Percentiles rank a stretch among this genome's conserved stretches.
phyloP scores from a whole-genome alignment of 768 basidiomycete species.

The Dentipellis fragilis region DNA sequence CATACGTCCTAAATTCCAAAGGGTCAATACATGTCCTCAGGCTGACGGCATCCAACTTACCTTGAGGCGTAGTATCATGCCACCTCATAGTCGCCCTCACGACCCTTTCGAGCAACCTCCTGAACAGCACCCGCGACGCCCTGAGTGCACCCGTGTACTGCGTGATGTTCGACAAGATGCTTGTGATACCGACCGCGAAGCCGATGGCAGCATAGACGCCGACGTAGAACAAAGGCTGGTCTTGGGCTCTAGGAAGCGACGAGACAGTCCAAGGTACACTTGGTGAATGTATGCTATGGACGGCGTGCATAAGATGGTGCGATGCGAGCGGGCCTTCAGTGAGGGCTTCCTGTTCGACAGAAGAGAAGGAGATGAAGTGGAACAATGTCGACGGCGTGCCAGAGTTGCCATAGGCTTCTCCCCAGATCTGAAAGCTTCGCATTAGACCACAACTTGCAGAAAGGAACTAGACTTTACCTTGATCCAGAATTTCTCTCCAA shows the following conservation, averaged over 20 bases:
- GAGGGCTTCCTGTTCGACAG: constrained; percentile 18
- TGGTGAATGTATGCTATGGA: constrained; percentile 8
- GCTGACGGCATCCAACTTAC: constrained; percentile 20
- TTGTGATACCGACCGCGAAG: constrained; percentile 35
- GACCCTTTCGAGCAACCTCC: constrained; percentile 53
- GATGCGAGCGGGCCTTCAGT: constrained; percentile 16
- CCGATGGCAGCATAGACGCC: constrained; percentile 57
- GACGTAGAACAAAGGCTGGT: constrained; percentile 65
- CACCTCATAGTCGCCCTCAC: constrained; percentile 79
- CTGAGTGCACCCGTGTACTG: constrained; percentile 52
- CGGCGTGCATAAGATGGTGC: constrained; percentile 13
- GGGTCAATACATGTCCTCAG: background rate
- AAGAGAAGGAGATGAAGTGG: constrained; percentile 14
- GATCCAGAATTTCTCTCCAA: constrained; percentile 67
- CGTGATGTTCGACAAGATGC: constrained; percentile 34
- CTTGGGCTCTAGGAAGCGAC: constrained; percentile 36
- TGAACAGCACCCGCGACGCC: constrained; percentile 28
- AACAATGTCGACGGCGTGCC: constrained; percentile 6
- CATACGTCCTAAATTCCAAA: constrained; percentile 49
- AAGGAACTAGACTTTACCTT: constrained; percentile 25
- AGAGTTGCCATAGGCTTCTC: constrained; percentile 40
- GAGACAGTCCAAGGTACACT: background rate
- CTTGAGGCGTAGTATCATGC: constrained; percentile 77
- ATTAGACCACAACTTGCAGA: background rate
- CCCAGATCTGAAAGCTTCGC: constrained; percentile 34